Evolutionary conservation across 257 asterid genomes (phyloP).

Genomic region (Solanum piurae): DNA sequence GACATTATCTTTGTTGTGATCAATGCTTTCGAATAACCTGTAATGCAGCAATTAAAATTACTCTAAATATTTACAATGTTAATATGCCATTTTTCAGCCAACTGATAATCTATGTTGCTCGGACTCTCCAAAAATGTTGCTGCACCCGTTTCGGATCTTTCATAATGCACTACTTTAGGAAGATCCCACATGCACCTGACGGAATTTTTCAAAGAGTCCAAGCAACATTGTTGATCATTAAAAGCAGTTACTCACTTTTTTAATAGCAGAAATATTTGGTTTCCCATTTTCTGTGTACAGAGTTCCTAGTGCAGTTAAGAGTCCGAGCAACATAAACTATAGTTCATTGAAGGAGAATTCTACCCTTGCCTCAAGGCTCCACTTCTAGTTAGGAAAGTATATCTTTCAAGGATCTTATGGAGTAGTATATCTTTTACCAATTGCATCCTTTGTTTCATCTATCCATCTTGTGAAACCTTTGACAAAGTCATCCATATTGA

Average conservation of each 20-base stretch:
- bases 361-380: neutral
- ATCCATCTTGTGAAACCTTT: conserved; percentile 45
- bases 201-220: neutral
- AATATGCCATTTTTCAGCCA: neutral
- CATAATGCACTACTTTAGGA: neutral
- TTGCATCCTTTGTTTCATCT: conserved; percentile 43
- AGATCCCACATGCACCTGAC: neutral
- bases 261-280: conserved; percentile 39
- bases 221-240: neutral
- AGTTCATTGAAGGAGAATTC: neutral
- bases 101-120: neutral
- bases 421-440: conserved; percentile 30
- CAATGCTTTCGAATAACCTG: conserved; percentile 43
- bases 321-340: neutral
- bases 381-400: neutral
- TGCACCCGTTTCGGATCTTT: neutral
- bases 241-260: conserved; percentile 17
- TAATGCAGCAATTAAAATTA: neutral
- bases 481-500: conserved; percentile 45
- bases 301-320: conserved; percentile 13
- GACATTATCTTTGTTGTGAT: conserved; percentile 30
- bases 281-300: conserved; percentile 33
- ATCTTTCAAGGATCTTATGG: conserved; percentile 36
- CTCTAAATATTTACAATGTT: neutral
- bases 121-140: neutral